Base-by-base conservation (phyloP, 352 stramenopile species). In the Phytopythium sindhum region DNA sequence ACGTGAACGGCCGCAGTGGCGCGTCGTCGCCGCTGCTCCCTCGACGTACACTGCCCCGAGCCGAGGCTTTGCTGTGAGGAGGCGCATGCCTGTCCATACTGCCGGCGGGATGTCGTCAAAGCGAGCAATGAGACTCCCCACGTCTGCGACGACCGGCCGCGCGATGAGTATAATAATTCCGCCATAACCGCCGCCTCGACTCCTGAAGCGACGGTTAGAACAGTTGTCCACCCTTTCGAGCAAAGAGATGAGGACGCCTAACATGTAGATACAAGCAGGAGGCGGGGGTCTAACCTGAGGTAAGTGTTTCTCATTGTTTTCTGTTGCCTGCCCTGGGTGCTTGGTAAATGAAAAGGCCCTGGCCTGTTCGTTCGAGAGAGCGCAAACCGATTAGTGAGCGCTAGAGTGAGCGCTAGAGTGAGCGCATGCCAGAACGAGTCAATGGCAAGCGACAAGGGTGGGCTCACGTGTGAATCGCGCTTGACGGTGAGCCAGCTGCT, bases 1-100 rank as follows among this genome's bases (percentile, higher is more conserved):
- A 73, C 10, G 73, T 81, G 61, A 87, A 78, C 0, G 78, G 78
- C 21, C 75, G 70, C 60, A 31, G 35, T 9, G 31, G 58, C 17
- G n/a, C 57, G 17, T 51, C 37, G 9, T 67, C 60, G 24, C 33
- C 60, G 24, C 19, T 23, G 26, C 12, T 8, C 8, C 37, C 33
- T 26, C 56, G 24, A 1, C 39, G 56, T 8, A 23, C 21, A 2
- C 39, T 41, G 21, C n/a, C n/a, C 19, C 41, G 35, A 4, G 39
- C 39, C 56, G 56, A 31, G 7, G 28, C 8, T 9, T 53, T 53
- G 26, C 37, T 23, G 41, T 53, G 24, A 14, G 26, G 28, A 52
- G n/a, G 26, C 48, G 28, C 26, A 17, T 23, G 28, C 2, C 15
- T 7, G 24, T 55, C 48, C 48, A 55, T 55, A 0, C 4, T 23